phyloP scores from a whole-genome alignment of 1,284 basidiomycete species.

The Ganoderma lucidum region DNA sequence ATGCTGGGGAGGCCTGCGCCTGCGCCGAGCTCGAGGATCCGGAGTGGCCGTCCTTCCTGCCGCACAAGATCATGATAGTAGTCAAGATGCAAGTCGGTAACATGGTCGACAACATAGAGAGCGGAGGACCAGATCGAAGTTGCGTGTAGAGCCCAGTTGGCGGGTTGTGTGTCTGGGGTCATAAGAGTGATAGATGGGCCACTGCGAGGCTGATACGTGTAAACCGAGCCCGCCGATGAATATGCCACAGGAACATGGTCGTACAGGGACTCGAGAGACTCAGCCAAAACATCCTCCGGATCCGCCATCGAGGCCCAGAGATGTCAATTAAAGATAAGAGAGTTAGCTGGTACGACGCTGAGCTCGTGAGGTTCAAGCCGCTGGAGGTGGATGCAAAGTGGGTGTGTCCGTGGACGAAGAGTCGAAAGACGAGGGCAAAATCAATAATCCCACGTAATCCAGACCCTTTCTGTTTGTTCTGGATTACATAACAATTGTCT shows the following conservation, averaged over 20 bases:
- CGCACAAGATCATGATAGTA: slow-evolving; percentile 32
- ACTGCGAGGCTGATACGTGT: slow-evolving; percentile 35
- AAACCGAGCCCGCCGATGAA: slow-evolving; percentile 57
- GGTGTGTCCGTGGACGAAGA: not conserved
- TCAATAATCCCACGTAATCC: not conserved
- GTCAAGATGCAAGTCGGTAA: slow-evolving; percentile 53
- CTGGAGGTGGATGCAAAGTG: no score
- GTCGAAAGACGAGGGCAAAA: not conserved
- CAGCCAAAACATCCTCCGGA: slow-evolving; percentile 71
- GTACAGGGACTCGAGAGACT: slow-evolving; percentile 68
- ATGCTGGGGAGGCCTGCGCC: slow-evolving; percentile 78
- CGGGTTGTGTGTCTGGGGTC: slow-evolving; percentile 69
- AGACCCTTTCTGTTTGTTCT: not conserved
- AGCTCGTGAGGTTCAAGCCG: not conserved
- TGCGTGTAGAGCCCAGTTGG: slow-evolving; percentile 78
- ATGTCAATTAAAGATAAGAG: not conserved
- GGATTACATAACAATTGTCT: not conserved
- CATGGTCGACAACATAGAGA: slow-evolving; percentile 68
- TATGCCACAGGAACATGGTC: slow-evolving; percentile 65
- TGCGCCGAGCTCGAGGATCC: slow-evolving; percentile 76
- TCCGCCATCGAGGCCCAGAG: slow-evolving; percentile 38
- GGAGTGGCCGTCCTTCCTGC: slow-evolving; percentile 38
- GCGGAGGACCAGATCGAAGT: slow-evolving; percentile 78
- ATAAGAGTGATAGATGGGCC: slow-evolving; percentile 47
- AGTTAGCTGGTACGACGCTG: not conserved